Base-by-base conservation (phyloP, 2,329 filamentous ascomycete species). In the Fusarium pilosicola region DNA sequence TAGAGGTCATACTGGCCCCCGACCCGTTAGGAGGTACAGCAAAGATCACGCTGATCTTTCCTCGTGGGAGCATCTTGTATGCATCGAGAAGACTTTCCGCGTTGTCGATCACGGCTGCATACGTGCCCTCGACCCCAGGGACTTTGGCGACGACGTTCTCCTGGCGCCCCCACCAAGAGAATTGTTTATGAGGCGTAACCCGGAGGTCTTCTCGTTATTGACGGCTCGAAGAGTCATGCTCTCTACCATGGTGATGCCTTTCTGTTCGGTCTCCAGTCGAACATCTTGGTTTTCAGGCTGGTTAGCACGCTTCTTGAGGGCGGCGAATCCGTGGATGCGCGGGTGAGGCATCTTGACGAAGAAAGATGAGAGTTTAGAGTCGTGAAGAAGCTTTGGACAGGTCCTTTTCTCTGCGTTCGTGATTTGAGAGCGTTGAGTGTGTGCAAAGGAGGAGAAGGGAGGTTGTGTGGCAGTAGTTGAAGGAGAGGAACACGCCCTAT, bases 31-130 rank as follows among this genome's bases (percentile, higher is more conserved):
- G 60, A 0, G 51, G 6, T 8, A 46, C 52, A 3, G 60, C 32
- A 3, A 59, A 1, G 6, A 62, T 34, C 0, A 59, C 1, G 1
- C 41, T 59, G 2, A 62, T 1, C 0, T 14, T 46, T 0, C 52
- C 41, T 0, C 24, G n/a, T 0, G 60, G 26, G 1, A 62, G 0
- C 26, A 62, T 59, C 3, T 20, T 22, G 6, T 39, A 62, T 0
- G 2, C 24, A 0, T 20, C 26, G 0, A 30, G 1, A 0, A 44
- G 13, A 0, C 60, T 62, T 0, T 46, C 11, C 0, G 9, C 1
- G 1, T 62, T 59, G 7, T 62, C 32, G 1, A 62, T 7, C 0
- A 34, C 1, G 0, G 22, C 41, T 2, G 52, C 52, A 6, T 44
- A 62, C 0, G 62, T 54, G 4, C 28, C 45, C 2, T 39, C 30